Conservation (phyloP, 2,329 filamentous ascomycete species). For the Colletotrichum camelliae region DNA sequence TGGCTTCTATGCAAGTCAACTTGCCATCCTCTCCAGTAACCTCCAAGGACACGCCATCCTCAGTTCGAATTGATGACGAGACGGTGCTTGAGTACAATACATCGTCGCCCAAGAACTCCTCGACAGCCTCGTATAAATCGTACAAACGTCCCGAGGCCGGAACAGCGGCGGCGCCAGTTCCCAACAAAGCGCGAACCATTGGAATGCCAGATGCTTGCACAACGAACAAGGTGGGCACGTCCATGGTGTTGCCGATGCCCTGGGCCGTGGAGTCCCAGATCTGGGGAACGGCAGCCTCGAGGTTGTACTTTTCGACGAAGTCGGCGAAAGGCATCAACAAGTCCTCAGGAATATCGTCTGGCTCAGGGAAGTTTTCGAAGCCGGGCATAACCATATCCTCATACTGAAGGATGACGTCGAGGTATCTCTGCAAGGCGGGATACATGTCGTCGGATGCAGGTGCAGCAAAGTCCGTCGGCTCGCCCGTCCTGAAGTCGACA, state of each 20-base stretch:
- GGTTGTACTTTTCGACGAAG: slow-evolving; percentile 52
- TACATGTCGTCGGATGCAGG: slow-evolving; percentile 26
- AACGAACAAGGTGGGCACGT: slow-evolving; percentile 22
- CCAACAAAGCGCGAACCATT: slow-evolving; percentile 27
- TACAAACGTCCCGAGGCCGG: slow-evolving; percentile 25
- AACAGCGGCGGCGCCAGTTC: slow-evolving; percentile 20
- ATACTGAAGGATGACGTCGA: slow-evolving; percentile 32
- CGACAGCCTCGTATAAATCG: slow-evolving; percentile 24
- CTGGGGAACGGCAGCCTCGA: slow-evolving; percentile 43
- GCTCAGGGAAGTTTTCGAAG: slow-evolving; percentile 44
- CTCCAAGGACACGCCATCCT: slow-evolving; percentile 20
- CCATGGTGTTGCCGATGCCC: slow-evolving; percentile 25
- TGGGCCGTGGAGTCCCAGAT: slow-evolving; percentile 23
- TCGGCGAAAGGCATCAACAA: slow-evolving; percentile 51
- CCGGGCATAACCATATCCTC: slow-evolving; percentile 37
- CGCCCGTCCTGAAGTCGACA: slow-evolving; percentile 42
- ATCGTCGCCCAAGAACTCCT: slow-evolving; percentile 22
- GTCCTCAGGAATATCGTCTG: slow-evolving; percentile 48
- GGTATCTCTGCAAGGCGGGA: slow-evolving; percentile 32
- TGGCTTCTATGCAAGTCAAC: slow-evolving; percentile 25
- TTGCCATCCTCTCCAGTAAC: slow-evolving; percentile 3
- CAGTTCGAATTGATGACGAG: slow-evolving; percentile 1
- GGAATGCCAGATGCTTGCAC: slow-evolving; percentile 21
- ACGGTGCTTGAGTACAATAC: slow-evolving; percentile 28
- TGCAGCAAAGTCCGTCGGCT: slow-evolving; percentile 28